Conservation (phyloP, 2,329 filamentous ascomycete species). For the Trichoderma oligosporum region DNA sequence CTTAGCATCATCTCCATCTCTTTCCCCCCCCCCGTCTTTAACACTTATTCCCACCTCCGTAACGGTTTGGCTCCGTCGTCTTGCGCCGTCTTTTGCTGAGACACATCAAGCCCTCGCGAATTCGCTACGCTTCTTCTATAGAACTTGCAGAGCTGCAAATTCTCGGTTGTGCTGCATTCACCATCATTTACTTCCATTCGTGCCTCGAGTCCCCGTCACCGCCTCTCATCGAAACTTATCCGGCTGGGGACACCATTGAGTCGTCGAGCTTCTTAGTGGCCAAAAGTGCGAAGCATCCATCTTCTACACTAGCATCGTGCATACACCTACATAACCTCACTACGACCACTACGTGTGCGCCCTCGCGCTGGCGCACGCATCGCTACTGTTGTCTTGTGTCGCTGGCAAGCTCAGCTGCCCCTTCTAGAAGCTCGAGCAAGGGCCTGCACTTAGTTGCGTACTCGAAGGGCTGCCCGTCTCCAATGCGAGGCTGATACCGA, state of each 20-base stretch:
- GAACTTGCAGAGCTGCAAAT: conserved; percentile 4
- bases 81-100: conserved; percentile 8
- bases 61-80: conserved; percentile 13
- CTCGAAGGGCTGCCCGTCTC: background rate
- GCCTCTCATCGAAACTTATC: conserved; percentile 2
- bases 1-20: conserved; percentile 6
- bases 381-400: background rate
- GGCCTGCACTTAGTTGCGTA: background rate
- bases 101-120: conserved; percentile 5
- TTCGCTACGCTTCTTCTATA: background rate
- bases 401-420: conserved; percentile 8
- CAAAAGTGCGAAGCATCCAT: background rate
- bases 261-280: conserved; percentile 9
- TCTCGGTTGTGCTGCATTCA: too few relatives aligned
- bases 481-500: conserved; percentile 16
- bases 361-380: conserved; percentile 6
- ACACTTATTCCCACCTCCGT: conserved; percentile 11
- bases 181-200: background rate
- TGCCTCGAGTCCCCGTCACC: conserved; percentile 1
- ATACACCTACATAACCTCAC: background rate
- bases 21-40: conserved; percentile 3
- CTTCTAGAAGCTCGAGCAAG: conserved; percentile 15
- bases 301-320: background rate
- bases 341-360: conserved; percentile 6
- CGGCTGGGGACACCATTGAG: background rate